Base-by-base conservation (phyloP, 108 stramenopile species). In the Cylindrotheca closterium region DNA sequence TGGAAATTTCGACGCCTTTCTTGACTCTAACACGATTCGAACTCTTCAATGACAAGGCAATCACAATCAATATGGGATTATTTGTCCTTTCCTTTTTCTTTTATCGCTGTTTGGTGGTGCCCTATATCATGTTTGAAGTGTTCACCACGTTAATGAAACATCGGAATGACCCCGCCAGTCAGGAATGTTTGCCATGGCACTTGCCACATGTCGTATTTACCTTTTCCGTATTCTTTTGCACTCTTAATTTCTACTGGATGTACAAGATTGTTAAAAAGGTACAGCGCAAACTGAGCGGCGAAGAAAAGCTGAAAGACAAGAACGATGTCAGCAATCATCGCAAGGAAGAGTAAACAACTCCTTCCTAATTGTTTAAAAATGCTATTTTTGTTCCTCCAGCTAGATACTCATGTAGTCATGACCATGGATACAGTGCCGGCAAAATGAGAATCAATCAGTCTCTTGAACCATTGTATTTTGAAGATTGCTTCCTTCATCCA, bases 211-310 rank as follows among this genome's bases (percentile, higher is more conserved):
- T 81, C 10, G 58, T 67, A 5, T 60, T 81, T 8, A 28, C 68
- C 17, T 71, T 83, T 68, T 81, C 82, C 23, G 60, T 77, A 49
- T 79, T 79, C 21, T 87, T 87, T 51, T 54, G 79, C 64, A 54
- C 53, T 30, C 58, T 87, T 19, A 87, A 87, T 64, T 2, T 32
- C 22, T 87, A 68, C 73, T 87, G 86, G 86, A 69, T 71, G 3
- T 62, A 70, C 60, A 87, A 87, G 50, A 79, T 87, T 47, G 42
- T 87, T 15, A 50, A 53, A 22, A 87, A 87, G 47, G 47, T 77
- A 22, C 23, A 54, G 21, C 54, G 80, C 33, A 87, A 87, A 55
- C 45, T 79, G n/a, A 58, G 19, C 10, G 86, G 86, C 10, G 51
- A 63, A 23, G 86, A 87, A 69, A 65, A 66, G 31, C 60, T 77